Percentiles rank a stretch among this genome's conserved stretches.
These are phyloP conservation scores for Chenopodium album DNA, from an alignment of 148 eudicot species.

Conservation along the genomic window DNA sequence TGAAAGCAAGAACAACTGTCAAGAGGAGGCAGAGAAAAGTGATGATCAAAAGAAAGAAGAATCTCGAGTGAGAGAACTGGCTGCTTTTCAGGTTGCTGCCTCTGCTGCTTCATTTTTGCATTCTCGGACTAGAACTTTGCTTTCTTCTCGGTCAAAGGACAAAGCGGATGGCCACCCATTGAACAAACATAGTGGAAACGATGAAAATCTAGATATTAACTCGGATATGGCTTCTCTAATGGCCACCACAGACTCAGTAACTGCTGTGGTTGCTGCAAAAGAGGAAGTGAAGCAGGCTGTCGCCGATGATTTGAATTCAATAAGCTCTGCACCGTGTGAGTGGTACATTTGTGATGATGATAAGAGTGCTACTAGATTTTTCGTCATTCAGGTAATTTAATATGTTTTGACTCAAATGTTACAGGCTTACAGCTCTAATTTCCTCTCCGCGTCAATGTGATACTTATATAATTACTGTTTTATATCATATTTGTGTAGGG, in stretches of 20 bases:
- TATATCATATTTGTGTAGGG: conserved; percentile 43
- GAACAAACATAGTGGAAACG: conserved; percentile 18
- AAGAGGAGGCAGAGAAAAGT: conserved; percentile 23
- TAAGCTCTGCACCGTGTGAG: conserved; percentile 76
- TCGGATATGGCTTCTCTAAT: conserved; percentile 72
- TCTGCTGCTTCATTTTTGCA: conserved; percentile 94
- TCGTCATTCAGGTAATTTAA: conserved; percentile 74
- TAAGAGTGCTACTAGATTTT: conserved; percentile 67
- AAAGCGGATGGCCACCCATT: conserved; percentile 16
- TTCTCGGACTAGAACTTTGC: conserved; percentile 56
- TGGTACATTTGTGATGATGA: conserved; percentile 97
- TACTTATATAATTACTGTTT: background rate
- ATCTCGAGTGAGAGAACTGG: conserved; percentile 47
- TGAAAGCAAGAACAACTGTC: conserved; percentile 25
- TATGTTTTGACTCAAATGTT: background rate
- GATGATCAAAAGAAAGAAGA: conserved; percentile 35
- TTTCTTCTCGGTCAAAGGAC: conserved; percentile 51
- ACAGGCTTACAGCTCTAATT: no score
- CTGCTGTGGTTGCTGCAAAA: conserved; percentile 94
- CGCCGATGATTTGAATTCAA: conserved; percentile 87
- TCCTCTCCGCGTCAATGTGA: background rate
- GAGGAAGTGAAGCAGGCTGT: conserved; percentile 99
- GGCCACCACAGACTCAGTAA: conserved; percentile 89
- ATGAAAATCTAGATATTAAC: conserved; percentile 29
- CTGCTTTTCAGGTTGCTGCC: conserved; percentile 82